Conservation (phyloP, 768 basidiomycete genomes). For the Mycena rosella region DNA sequence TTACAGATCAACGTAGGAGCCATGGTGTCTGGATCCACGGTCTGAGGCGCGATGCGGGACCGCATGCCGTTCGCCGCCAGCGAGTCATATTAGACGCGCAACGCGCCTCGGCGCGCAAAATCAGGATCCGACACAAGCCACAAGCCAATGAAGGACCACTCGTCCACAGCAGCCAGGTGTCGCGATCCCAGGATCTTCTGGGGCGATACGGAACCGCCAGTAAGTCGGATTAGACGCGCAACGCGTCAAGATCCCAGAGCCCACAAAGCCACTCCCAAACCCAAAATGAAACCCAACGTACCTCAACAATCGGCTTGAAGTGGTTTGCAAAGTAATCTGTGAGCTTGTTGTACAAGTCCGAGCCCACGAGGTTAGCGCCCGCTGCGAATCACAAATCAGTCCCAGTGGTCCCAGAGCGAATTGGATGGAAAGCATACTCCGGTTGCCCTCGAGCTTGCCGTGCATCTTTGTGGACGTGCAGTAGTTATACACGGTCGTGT, state of each 20-base stretch:
- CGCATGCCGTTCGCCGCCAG: no score
- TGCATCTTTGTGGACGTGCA: constrained; percentile 74
- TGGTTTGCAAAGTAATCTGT: constrained; percentile 91
- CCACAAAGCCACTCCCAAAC: background rate
- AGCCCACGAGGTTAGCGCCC: constrained; percentile 96
- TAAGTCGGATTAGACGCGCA: background rate
- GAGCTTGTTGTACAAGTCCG: constrained; percentile 96
- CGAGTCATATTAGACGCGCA: no score
- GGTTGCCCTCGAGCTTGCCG: constrained; percentile 65
- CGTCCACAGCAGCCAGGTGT: background rate
- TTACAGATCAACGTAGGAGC: no score
- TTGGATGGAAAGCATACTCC: constrained; percentile 62
- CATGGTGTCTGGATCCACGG: no score
- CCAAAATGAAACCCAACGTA: constrained; percentile 35
- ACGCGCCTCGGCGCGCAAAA: no score
- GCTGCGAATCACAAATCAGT: constrained; percentile 58
- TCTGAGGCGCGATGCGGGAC: no score
- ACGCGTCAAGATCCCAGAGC: background rate
- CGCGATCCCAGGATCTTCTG: constrained; percentile 5
- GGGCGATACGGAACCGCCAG: no score
- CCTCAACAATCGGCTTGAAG: constrained; percentile 70
- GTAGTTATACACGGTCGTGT: constrained; percentile 98
- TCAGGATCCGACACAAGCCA: no score
- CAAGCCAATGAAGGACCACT: no score
- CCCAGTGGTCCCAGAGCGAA: constrained; percentile 35